Base-by-base conservation (phyloP, 2,329 filamentous ascomycete genomes). In the Xylariaceae sp. region DNA sequence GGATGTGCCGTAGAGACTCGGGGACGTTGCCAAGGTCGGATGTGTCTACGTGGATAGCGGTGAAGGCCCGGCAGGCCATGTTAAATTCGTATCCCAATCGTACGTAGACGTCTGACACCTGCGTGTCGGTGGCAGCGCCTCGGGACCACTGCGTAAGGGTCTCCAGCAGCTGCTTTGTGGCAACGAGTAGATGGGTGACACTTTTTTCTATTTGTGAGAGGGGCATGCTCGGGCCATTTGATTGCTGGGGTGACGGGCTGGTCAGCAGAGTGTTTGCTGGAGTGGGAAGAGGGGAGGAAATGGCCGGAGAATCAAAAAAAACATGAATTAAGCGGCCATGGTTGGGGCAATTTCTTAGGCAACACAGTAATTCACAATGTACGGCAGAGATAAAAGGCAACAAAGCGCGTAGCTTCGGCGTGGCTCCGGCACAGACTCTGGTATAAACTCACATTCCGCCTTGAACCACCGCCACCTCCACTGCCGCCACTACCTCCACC, bases 161-260 rank as follows among this genome's bases (percentile, higher is more conserved):
- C 76, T 99, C 94, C 58, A 99, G 86, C 2, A 99, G 85, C 73
- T 97, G 92, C 71, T 99, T 99, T 32, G 94, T 99, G 34, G 94
- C 94, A 61, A 99, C 92, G 34, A 99, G 85, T 42, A 99, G 87
- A 70, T 99, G 94, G 10, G 92, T 96, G 60, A 99, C 94, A 70
- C 92, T 96, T 77, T 96, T 97, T 76, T 99, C 94, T 72, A 99
- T 99, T 72, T 96, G 92, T 49, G 92, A 96, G 62, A 99, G 81
- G 63, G 81, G 80, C 66, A 82, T 89, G 78, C 77, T 89, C 77
- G 76, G 85, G 76, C 72, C 84, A 77, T 86, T 88, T 67, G 65
- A 65, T 62, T 68, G 64, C 64, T 62, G 60, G 26, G 49, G 55
- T 2, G 26, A 57, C 32, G 43, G 44, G 15, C 21, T 59, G 30